These are phyloP conservation scores for Aspergillus neotritici DNA, from an alignment of 2,329 filamentous ascomycete genomes.

Conservation along the genomic window DNA sequence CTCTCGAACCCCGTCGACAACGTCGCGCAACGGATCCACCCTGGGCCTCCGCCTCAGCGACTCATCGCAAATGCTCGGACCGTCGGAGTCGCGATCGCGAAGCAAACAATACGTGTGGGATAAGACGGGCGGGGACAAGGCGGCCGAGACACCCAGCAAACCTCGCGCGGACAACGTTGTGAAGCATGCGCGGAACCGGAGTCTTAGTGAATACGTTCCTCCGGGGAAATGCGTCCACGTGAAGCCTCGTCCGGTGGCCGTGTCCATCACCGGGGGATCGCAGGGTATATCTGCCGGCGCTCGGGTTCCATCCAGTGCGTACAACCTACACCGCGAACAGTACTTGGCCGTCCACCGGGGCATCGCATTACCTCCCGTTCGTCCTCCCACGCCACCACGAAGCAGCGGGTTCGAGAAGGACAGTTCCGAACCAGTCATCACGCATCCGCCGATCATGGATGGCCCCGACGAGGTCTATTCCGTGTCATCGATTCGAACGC, in stretches of 20 bases:
- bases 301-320: conserved; percentile 36
- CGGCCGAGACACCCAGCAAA: conserved; percentile 17
- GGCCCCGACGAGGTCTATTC: conserved; percentile 59
- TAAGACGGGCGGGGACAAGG: conserved; percentile 22
- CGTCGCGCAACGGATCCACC: conserved; percentile 35
- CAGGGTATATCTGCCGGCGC: conserved; percentile 45
- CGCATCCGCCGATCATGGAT: conserved; percentile 14
- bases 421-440: conserved; percentile 36
- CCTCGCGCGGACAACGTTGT: conserved; percentile 22
- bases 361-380: conserved; percentile 54
- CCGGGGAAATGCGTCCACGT: conserved; percentile 59
- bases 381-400: conserved; percentile 73
- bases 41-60: conserved; percentile 33
- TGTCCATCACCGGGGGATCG: conserved; percentile 55
- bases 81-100: conserved; percentile 27
- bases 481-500: conserved; percentile 59
- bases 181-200: conserved; percentile 66
- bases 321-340: conserved; percentile 64
- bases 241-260: conserved; percentile 64
- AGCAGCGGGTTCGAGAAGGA: conserved; percentile 60
- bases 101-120: conserved; percentile 40
- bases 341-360: conserved; percentile 76
- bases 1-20: conserved; percentile 39
- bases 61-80: conserved; percentile 29
- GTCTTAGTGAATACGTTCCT: conserved; percentile 81